Conservation (phyloP, 495 filamentous ascomycete species). For the Choiromyces venosus region DNA sequence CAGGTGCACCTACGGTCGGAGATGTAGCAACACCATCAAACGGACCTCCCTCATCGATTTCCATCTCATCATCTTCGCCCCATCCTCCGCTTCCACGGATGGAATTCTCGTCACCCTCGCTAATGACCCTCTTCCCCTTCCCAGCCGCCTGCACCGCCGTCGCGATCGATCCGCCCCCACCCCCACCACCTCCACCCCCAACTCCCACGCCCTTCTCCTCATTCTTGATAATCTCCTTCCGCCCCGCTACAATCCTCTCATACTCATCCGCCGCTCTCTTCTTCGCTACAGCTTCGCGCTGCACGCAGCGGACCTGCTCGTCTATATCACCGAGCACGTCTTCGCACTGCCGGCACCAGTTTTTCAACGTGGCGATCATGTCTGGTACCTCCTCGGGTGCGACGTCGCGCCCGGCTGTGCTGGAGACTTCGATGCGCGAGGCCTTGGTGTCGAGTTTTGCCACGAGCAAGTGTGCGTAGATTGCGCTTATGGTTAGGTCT, state of each 20-base stretch:
- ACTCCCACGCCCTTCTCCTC: constrained; percentile 43
- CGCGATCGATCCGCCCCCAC: constrained; percentile 20
- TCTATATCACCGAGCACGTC: constrained; percentile 71
- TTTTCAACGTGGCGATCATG: constrained; percentile 61
- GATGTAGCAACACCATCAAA: constrained; percentile 43
- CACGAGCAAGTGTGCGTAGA: constrained; percentile 75
- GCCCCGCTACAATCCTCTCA: constrained; percentile 25
- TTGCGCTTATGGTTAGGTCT: constrained; percentile 78
- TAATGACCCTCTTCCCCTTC: constrained; percentile 49
- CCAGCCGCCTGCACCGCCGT: constrained; percentile 41
- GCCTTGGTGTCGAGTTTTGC: constrained; percentile 75
- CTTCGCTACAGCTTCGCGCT: constrained; percentile 47
- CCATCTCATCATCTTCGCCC: constrained; percentile 55
- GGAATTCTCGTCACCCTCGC: constrained; percentile 47
- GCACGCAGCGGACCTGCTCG: constrained; percentile 47
- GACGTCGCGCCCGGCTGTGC: constrained; percentile 79
- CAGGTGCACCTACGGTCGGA: constrained; percentile 20
- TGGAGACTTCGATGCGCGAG: constrained; percentile 66
- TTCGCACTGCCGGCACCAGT: constrained; percentile 72
- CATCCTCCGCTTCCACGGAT: constrained; percentile 46
- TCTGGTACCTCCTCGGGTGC: constrained; percentile 59
- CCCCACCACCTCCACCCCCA: constrained; percentile 42
- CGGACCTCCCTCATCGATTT: constrained; percentile 50
- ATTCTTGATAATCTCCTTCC: constrained; percentile 31
- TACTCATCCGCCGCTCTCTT: constrained; percentile 44